Evolutionary conservation across 441 rosid genomes (phyloP).

Genomic region (Populus tomentosa): DNA sequence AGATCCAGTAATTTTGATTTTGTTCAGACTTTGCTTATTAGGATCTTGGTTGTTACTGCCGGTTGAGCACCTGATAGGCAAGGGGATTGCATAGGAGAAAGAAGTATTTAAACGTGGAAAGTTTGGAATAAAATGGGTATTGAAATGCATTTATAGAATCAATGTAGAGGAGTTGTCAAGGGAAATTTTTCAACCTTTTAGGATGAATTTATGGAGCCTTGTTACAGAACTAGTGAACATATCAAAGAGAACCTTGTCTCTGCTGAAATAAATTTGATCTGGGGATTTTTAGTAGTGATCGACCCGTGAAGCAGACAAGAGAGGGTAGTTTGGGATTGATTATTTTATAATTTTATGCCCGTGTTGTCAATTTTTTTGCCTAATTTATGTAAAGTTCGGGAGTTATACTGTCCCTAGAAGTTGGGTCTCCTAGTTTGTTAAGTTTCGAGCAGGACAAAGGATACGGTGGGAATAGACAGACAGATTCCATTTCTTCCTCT

Average conservation of each 20-base stretch:
- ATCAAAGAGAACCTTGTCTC: slow-evolving; percentile 11
- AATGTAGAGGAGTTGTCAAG: slow-evolving; percentile 18
- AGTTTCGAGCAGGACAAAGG: too few species aligned
- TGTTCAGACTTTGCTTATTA: slow-evolving; percentile 23
- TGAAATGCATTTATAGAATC: slow-evolving; percentile 25
- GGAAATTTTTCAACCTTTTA: background rate
- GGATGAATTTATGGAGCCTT: slow-evolving; percentile 14
- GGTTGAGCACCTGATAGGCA: slow-evolving; percentile 28
- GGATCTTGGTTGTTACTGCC: slow-evolving; percentile 22
- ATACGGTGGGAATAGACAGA: background rate
- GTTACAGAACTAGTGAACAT: slow-evolving; percentile 14
- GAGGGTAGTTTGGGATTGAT: background rate
- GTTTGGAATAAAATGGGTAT: slow-evolving; percentile 29
- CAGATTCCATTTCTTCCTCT: too few species aligned
- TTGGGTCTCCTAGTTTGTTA: too few species aligned
- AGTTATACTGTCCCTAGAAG: background rate
- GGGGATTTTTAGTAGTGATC: slow-evolving; percentile 17
- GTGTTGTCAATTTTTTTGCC: background rate
- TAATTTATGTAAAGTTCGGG: background rate
- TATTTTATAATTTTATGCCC: background rate
- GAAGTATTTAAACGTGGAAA: slow-evolving; percentile 16
- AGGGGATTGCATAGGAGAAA: slow-evolving; percentile 22
- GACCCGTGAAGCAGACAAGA: background rate
- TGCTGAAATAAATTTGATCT: background rate
- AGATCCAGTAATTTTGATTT: slow-evolving; percentile 27